Evolutionary conservation across 2,329 filamentous ascomycete genomes (phyloP).

Genomic region (Fusarium mexicanum): DNA sequence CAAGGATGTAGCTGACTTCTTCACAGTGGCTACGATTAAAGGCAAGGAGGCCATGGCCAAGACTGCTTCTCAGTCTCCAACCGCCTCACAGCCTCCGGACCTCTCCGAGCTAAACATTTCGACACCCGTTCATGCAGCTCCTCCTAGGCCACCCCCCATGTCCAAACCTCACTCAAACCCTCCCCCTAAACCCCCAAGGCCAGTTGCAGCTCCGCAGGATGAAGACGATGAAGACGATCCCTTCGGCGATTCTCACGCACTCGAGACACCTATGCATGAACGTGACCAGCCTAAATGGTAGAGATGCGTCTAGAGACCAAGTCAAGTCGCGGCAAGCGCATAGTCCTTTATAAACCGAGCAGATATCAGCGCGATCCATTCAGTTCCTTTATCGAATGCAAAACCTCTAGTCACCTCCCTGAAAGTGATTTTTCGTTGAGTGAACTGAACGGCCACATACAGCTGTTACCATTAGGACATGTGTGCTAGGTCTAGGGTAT

Average conservation of each 20-base stretch:
- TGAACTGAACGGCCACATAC: neutral
- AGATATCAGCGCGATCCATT: neutral
- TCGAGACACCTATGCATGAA: conserved; percentile 53
- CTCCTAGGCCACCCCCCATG: conserved; percentile 51
- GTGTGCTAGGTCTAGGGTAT: neutral
- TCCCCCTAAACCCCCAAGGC: conserved; percentile 34
- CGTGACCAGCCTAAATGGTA: conserved; percentile 47
- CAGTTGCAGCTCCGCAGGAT: conserved; percentile 59
- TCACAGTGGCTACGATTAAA: conserved; percentile 63
- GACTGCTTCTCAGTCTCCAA: conserved; percentile 51
- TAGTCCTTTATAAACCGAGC: neutral
- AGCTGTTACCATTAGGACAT: neutral
- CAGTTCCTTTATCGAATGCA: neutral
- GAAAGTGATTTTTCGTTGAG: neutral
- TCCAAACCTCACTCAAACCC: conserved; percentile 35
- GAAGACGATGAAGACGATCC: conserved; percentile 87
- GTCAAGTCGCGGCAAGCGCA: neutral
- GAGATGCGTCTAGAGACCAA: neutral
- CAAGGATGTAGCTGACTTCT: conserved; percentile 18
- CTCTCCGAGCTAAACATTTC: conserved; percentile 58
- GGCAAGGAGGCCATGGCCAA: conserved; percentile 58
- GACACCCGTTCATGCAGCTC: conserved; percentile 54
- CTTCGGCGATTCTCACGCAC: conserved; percentile 84
- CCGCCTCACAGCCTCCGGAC: conserved; percentile 52
- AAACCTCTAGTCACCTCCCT: neutral